Conservation (phyloP, 2,329 filamentous ascomycete genomes). For the Cladosporium phlei region DNA sequence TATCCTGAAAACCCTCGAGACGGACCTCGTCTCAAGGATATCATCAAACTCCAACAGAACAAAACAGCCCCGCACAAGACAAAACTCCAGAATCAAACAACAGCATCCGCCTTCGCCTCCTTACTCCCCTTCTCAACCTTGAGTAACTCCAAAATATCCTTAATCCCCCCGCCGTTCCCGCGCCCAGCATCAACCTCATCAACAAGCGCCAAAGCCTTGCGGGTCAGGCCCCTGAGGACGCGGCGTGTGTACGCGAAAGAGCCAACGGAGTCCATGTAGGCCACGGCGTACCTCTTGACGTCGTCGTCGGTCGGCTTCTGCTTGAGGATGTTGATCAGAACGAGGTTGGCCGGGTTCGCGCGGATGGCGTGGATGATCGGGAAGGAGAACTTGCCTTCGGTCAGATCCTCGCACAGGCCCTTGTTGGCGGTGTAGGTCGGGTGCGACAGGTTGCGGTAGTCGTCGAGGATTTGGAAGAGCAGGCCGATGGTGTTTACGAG, state of each 20-base stretch:
- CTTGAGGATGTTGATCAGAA: slow-evolving; percentile 86
- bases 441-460: slow-evolving; percentile 78
- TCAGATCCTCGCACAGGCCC: slow-evolving; percentile 90
- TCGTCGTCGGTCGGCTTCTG: slow-evolving; percentile 82
- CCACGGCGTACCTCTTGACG: slow-evolving; percentile 85
- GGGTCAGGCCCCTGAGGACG: slow-evolving; percentile 46
- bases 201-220: slow-evolving; percentile 41
- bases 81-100: slow-evolving; percentile 1
- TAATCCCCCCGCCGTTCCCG: slow-evolving; percentile 37
- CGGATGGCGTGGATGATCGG: slow-evolving; percentile 92
- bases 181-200: slow-evolving; percentile 35
- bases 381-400: slow-evolving; percentile 95
- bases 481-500: slow-evolving; percentile 81
- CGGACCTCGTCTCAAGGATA: too few relatives aligned
- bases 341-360: slow-evolving; percentile 64
- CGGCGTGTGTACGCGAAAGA: slow-evolving; percentile 81
- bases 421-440: slow-evolving; percentile 74
- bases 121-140: slow-evolving; percentile 24
- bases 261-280: slow-evolving; percentile 84
- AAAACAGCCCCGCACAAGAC: neutral
- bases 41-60: neutral
- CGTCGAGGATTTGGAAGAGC: slow-evolving; percentile 86
- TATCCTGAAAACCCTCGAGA: too few relatives aligned
- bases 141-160: slow-evolving; percentile 39
- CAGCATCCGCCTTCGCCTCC: slow-evolving; percentile 11